Evolutionary conservation across 2,329 filamentous ascomycete species (phyloP).

Genomic region (Furcasterigmium furcatum): DNA sequence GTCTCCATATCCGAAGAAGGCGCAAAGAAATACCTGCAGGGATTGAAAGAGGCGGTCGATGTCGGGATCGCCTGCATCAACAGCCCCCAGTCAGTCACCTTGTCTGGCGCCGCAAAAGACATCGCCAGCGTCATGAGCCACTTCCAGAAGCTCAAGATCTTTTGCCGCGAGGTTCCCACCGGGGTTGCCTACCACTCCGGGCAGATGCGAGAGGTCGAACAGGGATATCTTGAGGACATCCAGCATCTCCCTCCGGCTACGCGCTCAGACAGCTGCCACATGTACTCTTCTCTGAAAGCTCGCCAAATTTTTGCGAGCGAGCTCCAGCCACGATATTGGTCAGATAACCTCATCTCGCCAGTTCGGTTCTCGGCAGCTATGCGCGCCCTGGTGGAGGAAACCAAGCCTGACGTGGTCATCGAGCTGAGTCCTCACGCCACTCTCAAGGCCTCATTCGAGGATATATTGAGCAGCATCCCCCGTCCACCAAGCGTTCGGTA

Average conservation of each 20-base stretch:
- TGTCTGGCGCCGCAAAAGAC: constrained; percentile 33
- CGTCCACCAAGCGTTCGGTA: constrained; percentile 14
- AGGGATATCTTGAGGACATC: constrained; percentile 24
- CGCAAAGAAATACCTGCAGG: constrained; percentile 20
- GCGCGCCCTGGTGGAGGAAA: constrained; percentile 23
- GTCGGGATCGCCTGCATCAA: constrained; percentile 41
- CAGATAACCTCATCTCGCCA: constrained; percentile 38
- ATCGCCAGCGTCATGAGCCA: constrained; percentile 26
- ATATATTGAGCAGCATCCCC: constrained; percentile 23
- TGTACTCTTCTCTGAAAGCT: constrained; percentile 41
- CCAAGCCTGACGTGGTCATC: constrained; percentile 30
- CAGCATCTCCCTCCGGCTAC: neutral
- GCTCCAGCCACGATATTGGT: constrained; percentile 36
- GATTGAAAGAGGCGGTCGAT: constrained; percentile 6
- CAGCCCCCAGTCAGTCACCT: constrained; percentile 37
- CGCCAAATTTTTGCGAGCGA: neutral
- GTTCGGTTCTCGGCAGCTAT: constrained; percentile 42
- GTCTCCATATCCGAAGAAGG: constrained; percentile 27
- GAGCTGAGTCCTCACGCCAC: constrained; percentile 36
- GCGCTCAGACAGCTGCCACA: constrained; percentile 12
- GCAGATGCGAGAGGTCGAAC: constrained; percentile 35
- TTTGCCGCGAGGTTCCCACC: constrained; percentile 31
- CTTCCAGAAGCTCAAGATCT: constrained; percentile 24
- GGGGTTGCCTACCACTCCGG: constrained; percentile 40
- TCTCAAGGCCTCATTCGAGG: constrained; percentile 30